Evolutionary conservation across 352 stramenopile species (phyloP).

Genomic region (Halophytophthora polymorphica): DNA sequence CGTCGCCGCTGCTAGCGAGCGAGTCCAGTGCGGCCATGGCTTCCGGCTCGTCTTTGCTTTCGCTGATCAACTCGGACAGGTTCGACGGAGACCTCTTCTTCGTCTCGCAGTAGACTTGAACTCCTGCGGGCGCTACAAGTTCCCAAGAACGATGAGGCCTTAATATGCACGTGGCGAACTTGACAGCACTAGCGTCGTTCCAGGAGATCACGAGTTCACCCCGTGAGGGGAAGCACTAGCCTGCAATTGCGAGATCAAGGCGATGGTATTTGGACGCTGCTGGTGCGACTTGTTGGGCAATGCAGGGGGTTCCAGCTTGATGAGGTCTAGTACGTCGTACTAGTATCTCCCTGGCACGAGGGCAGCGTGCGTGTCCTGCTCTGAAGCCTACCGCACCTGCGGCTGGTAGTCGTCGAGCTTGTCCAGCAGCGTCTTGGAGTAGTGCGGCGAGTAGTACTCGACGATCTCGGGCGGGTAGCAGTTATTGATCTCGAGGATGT

Average conservation of each 20-base stretch:
- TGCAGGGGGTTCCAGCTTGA: no score
- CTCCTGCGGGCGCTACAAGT: no score
- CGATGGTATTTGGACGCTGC: no score
- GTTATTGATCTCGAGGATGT: conserved; percentile 95
- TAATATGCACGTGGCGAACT: no score
- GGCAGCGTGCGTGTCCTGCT: not conserved
- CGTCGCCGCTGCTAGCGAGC: conserved; percentile 23
- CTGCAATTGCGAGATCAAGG: no score
- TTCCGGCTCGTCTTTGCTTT: conserved; percentile 33
- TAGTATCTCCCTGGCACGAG: not conserved
- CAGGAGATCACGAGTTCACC: no score
- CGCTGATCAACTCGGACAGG: conserved; percentile 35
- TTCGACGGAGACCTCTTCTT: conserved; percentile 36
- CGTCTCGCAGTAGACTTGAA: conserved; percentile 15
- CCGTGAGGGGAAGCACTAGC: no score
- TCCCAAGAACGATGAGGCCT: no score
- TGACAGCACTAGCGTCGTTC: no score
- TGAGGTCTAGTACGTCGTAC: no score
- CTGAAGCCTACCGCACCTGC: conserved; percentile 61
- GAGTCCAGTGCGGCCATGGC: conserved; percentile 23
- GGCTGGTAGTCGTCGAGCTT: conserved; percentile 95
- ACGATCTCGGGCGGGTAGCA: conserved; percentile 96
- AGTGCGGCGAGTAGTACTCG: conserved; percentile 96
- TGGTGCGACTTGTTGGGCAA: no score
- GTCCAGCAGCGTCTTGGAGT: conserved; percentile 94